Base-by-base conservation (phyloP, 257 asterid genomes). In the Fraxinus pennsylvanica region DNA sequence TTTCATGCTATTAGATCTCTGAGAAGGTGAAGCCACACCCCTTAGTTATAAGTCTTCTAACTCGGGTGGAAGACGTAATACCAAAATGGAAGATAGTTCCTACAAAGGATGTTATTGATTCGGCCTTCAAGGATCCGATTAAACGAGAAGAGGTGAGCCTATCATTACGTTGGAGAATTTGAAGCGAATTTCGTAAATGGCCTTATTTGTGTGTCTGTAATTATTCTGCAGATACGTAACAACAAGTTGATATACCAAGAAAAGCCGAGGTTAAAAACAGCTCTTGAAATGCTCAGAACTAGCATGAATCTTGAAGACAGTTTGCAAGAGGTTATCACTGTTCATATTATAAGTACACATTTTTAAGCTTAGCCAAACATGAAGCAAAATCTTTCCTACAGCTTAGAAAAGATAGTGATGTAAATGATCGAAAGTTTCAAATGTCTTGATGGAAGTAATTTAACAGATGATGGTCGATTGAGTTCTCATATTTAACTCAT, bases 71-170 rank as follows among this genome's bases (percentile, higher is more conserved):
- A 80, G 94, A 93, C 45, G 80, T 95, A 4, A 90, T 93, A 72
- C 99, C 99, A 41, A 91, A 84, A 86, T 95, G 98, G 98, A 95
- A 95, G 90, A 91, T 95, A 5, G 98, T 95, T 22, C 99, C 99
- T 6, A 72, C 91, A 1, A 93, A 89, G 84, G 97, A 95, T 82
- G 93, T 95, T 7, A 91, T 92, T 54, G 90, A 93, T 79, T 79
- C 94, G 6, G 99, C 99, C 83, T 93, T 93, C 85, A 95, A 91
- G 86, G 97, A 93, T 78, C 97, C 93, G 0, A 63, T 61, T 3
- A 92, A 92, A 80, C 86, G 99, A 35, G 97, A 90, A 79, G 91
- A 89, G 97, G 99, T 88, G 76, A 81, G 79, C 36, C 74, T 47
- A 1, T 19, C 13, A 25, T 52, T 1, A 50, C 68, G 9, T n/a